Evolutionary conservation across 352 stramenopile genomes (phyloP), one percentile per base, ranked within the genome.

Genomic region (Pythium oligandrum): DNA sequence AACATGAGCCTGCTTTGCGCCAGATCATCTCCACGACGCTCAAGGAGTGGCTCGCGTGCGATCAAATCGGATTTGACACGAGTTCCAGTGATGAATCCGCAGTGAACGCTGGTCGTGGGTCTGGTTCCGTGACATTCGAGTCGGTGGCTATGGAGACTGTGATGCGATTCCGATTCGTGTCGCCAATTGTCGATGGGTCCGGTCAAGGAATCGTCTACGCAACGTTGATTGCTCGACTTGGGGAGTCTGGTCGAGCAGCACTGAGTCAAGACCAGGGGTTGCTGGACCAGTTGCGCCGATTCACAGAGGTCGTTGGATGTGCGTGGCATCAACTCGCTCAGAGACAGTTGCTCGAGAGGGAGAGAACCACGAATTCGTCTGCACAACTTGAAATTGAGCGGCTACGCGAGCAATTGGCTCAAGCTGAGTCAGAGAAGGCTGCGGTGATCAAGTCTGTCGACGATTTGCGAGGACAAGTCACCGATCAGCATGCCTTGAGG

Each of bases 31-130:
- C 60, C 0, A 8, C 46, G 1, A 51, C 34, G 26, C 50, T 68
- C 48, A 35, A 51, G 39, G 32, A 45, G 7, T 56, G 57, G 38
- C 40, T 63, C 1, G 1, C 37, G 2, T 68, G 54, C 17, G 32
- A 30, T 6, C 30, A 63, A 0, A 45, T 68, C 11, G 48, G 48
- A 0, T 61, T 59, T 40, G 40, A 61, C n/a, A 8, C 43, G 43
- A 48, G 17, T 26, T 26, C 17, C 17, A 26, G 17, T 26, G 17
- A 26, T 26, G 17, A 26, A 26, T 26, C 17, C 17, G 17, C 17
- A 26, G 17, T 26, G 17, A 26, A 26, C 17, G 17, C 17, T 26
- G 17, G 17, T 26, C 43, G 10, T 32, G 7, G 26, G 43, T 17
- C 26, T 48, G 43, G 6, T 17, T 10, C 10, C 10, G n/a, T 8